phyloP scores from a whole-genome alignment of 169 alveolate species.

The Babesia divergens region DNA sequence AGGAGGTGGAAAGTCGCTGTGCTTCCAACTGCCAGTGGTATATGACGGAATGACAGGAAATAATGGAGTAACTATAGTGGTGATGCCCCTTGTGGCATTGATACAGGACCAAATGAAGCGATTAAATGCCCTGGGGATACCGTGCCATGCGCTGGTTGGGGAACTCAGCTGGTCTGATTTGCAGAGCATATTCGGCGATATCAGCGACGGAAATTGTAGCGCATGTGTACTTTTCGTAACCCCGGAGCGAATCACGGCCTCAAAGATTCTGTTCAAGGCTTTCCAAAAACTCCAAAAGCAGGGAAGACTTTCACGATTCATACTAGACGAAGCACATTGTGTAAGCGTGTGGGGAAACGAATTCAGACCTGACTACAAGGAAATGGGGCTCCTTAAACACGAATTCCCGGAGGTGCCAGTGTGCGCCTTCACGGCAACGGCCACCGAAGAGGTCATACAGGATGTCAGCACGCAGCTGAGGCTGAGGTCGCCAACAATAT shows the following conservation, averaged over 20 bases:
- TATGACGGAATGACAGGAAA: slow-evolving; percentile 61
- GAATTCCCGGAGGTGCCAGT: slow-evolving; percentile 92
- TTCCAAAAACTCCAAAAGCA: slow-evolving; percentile 75
- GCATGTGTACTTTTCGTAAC: slow-evolving; percentile 83
- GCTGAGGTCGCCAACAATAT: slow-evolving; percentile 28
- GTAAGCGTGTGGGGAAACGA: slow-evolving; percentile 99
- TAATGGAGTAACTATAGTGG: slow-evolving; percentile 86
- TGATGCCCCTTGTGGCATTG: slow-evolving; percentile 89
- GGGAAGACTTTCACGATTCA: slow-evolving; percentile 87
- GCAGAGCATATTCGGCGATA: slow-evolving; percentile 25
- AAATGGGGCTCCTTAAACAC: slow-evolving; percentile 79
- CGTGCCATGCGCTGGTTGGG: slow-evolving; percentile 52
- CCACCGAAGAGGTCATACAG: slow-evolving; percentile 84
- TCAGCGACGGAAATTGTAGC: background rate
- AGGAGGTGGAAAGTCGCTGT: slow-evolving; percentile 95
- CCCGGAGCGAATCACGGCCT: slow-evolving; percentile 90
- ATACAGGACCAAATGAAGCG: slow-evolving; percentile 90
- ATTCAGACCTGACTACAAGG: slow-evolving; percentile 93
- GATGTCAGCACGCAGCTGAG: slow-evolving; percentile 69
- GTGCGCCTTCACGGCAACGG: slow-evolving; percentile 97
- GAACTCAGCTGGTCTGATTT: slow-evolving; percentile 40
- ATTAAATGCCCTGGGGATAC: slow-evolving; percentile 40
- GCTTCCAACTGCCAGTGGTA: slow-evolving; percentile 92
- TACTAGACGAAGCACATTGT: slow-evolving; percentile 99
- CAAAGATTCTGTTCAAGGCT: slow-evolving; percentile 73